Evolutionary conservation across 441 rosid genomes (phyloP).

Genomic region (Erodium moschatum): DNA sequence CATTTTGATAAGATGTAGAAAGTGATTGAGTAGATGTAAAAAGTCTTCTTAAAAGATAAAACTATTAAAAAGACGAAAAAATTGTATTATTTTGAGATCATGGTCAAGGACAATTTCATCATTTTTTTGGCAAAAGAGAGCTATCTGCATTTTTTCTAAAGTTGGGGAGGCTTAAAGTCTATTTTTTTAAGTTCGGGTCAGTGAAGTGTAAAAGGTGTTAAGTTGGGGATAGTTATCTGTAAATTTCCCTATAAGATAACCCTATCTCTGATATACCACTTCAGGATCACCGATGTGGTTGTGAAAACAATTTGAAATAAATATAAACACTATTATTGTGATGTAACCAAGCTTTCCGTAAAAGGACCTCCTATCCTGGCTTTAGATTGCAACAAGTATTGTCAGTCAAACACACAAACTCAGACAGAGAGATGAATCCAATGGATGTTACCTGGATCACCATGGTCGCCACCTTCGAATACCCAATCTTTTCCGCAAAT

Average conservation of each 20-base stretch:
- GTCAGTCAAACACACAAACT: no score
- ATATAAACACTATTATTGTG: not conserved
- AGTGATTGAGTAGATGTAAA: no score
- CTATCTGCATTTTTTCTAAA: no score
- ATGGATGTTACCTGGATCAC: slow-evolving; percentile 62
- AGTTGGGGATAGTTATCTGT: not conserved
- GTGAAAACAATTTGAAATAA: not conserved
- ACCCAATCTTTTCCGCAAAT: slow-evolving; percentile 83
- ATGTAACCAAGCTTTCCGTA: not conserved
- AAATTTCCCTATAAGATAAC: not conserved
- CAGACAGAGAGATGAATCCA: not conserved
- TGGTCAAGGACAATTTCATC: no score
- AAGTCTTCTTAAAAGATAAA: no score
- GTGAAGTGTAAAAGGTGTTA: not conserved
- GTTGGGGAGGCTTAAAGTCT: no score
- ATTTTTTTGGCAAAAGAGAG: no score
- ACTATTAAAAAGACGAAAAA: no score
- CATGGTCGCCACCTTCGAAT: slow-evolving; percentile 66
- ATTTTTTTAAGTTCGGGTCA: no score
- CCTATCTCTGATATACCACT: not conserved
- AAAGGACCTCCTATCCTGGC: not conserved
- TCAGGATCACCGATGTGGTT: not conserved
- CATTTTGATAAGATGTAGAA: no score
- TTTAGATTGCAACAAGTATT: slow-evolving; percentile 6
- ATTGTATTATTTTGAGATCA: no score